phyloP scores from a whole-genome alignment of 2,329 filamentous ascomycete genomes.

The Aspergillus vadensis region DNA sequence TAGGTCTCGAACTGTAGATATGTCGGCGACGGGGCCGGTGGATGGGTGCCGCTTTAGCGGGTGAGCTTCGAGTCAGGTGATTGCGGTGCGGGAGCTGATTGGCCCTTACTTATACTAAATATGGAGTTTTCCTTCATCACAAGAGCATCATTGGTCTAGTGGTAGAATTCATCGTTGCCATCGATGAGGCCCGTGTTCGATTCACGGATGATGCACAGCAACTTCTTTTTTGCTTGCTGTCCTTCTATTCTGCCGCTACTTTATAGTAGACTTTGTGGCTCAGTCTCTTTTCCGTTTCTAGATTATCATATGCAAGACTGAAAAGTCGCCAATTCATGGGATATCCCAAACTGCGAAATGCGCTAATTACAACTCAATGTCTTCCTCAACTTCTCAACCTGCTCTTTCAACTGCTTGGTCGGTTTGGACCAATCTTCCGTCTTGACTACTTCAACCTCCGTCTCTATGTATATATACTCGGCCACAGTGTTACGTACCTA shows the following conservation, averaged over 20 bases:
- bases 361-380: conserved; percentile 18
- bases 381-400: conserved; percentile 33
- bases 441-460: conserved; percentile 31
- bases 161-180: conserved; percentile 51
- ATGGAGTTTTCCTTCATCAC: not conserved
- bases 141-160: conserved; percentile 48
- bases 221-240: conserved; percentile 22
- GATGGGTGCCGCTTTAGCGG: conserved; percentile 15
- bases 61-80: conserved; percentile 8
- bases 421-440: conserved; percentile 39
- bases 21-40: conserved; percentile 3
- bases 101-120: not conserved
- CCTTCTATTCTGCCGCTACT: not conserved
- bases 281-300: no score
- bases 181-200: conserved; percentile 52
- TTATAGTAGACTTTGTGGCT: no score
- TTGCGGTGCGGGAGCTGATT: not conserved
- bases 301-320: no score
- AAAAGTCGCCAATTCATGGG: no score
- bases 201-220: conserved; percentile 48
- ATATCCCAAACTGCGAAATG: not conserved
- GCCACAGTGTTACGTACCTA: conserved; percentile 41
- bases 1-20: conserved; percentile 6
- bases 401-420: conserved; percentile 37
- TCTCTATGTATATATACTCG: conserved; percentile 42